phyloP scores from a whole-genome alignment of 2,329 filamentous ascomycete species.

The Nemania sp. region DNA sequence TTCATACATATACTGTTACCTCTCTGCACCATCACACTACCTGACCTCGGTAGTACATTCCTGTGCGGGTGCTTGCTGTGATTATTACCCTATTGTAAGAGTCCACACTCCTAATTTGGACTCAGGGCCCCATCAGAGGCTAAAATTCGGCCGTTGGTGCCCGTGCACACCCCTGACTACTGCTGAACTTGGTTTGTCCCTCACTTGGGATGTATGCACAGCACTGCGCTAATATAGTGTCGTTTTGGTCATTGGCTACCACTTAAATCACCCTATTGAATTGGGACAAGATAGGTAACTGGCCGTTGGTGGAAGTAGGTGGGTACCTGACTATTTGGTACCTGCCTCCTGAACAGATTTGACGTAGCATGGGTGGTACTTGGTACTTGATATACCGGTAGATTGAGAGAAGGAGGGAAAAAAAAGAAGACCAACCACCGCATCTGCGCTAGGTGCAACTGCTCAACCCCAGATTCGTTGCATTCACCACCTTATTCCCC shows the following conservation, averaged over 20 bases:
- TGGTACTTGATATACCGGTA: background rate
- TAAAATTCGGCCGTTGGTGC: slow-evolving; percentile 1
- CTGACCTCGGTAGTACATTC: background rate
- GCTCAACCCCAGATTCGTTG: slow-evolving; percentile 18
- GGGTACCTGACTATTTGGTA: slow-evolving; percentile 15
- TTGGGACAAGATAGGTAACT: slow-evolving; percentile 15
- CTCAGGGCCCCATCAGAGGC: slow-evolving; percentile 1
- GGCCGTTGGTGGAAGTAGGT: background rate
- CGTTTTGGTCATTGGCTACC: slow-evolving; percentile 17
- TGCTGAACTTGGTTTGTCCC: slow-evolving; percentile 7
- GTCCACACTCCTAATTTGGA: slow-evolving; percentile 18
- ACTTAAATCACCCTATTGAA: slow-evolving; percentile 21
- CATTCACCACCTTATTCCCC: slow-evolving; percentile 10
- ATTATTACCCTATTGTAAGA: no score
- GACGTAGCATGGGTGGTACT: slow-evolving; percentile 7
- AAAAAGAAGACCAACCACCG: slow-evolving; percentile 12
- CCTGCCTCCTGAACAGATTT: slow-evolving; percentile 13
- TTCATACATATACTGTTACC: no score
- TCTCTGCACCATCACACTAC: no score
- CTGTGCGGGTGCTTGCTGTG: no score
- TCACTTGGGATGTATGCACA: background rate
- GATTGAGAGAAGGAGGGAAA: slow-evolving; percentile 1
- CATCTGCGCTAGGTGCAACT: slow-evolving; percentile 1
- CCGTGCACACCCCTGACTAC: slow-evolving; percentile 7
- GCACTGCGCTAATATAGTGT: background rate